A percentile compares a stretch with the other conserved stretches of the same genome.
Conservation (phyloP, 306 rosid genomes). For the Glycine latifolia region DNA sequence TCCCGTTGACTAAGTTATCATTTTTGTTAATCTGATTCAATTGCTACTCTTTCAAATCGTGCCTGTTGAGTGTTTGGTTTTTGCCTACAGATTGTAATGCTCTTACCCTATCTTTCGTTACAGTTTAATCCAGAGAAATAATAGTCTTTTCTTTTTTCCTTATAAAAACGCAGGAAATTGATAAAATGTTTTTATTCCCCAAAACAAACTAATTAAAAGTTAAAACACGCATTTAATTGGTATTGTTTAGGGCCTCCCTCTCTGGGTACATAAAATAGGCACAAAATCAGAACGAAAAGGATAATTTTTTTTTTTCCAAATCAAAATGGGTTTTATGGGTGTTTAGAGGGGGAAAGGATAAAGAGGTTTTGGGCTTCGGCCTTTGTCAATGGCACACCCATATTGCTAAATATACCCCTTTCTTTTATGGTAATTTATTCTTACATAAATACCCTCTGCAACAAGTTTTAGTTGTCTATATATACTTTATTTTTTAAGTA, state of each 20-base stretch:
- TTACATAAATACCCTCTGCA: too few species aligned
- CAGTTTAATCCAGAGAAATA: not conserved
- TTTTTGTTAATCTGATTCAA: not conserved
- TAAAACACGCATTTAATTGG: not conserved
- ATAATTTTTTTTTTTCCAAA: too few species aligned
- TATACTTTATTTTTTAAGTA: too few species aligned
- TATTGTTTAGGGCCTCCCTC: not conserved
- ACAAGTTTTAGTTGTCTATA: too few species aligned
- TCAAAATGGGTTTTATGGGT: too few species aligned
- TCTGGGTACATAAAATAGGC: not conserved
- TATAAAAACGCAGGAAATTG: not conserved
- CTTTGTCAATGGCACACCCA: too few species aligned
- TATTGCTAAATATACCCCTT: too few species aligned
- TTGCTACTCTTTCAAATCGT: not conserved
- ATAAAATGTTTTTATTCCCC: not conserved
- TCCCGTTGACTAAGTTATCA: not conserved
- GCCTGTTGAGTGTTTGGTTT: not conserved
- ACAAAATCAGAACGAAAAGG: not conserved
- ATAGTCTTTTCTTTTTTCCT: too few species aligned
- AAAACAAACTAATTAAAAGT: not conserved
- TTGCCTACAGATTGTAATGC: not conserved
- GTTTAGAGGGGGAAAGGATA: too few species aligned
- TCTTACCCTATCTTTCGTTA: not conserved
- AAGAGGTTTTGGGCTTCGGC: too few species aligned
- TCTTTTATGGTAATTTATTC: too few species aligned